Conservation (phyloP, 441 rosid genomes). For the Bocquillonia castaneifolia region DNA sequence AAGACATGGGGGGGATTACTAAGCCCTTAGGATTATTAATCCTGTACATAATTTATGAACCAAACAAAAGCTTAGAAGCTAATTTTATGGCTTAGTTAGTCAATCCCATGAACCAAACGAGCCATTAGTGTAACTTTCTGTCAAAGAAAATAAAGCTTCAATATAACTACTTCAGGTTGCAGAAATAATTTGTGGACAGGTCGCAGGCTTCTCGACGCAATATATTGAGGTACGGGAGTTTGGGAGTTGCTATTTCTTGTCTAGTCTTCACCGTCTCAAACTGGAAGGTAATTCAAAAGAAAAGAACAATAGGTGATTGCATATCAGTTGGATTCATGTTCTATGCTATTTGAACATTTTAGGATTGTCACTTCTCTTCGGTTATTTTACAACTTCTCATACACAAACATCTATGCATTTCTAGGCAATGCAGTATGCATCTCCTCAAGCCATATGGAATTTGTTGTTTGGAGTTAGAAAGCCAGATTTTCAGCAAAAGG, state of each 20-base stretch:
- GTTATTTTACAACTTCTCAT: constrained; percentile 1
- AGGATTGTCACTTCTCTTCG: neutral
- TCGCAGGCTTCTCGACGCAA: constrained; percentile 90
- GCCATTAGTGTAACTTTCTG: too few relatives aligned
- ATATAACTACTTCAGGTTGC: constrained; percentile 38
- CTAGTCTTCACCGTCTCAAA: constrained; percentile 51
- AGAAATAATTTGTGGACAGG: constrained; percentile 87
- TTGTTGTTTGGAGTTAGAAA: constrained; percentile 52
- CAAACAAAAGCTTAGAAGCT: too few relatives aligned
- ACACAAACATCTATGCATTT: constrained; percentile 16
- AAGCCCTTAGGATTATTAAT: too few relatives aligned
- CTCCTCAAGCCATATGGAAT: constrained; percentile 91
- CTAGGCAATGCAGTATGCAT: constrained; percentile 91
- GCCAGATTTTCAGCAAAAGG: constrained; percentile 47
- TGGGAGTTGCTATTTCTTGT: constrained; percentile 76
- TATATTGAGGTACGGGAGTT: constrained; percentile 78
- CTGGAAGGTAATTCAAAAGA: constrained; percentile 60
- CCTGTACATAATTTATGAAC: too few relatives aligned
- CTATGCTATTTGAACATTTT: neutral
- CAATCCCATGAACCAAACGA: too few relatives aligned
- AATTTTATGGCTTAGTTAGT: too few relatives aligned
- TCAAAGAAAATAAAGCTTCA: constrained; percentile 17
- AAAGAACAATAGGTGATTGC: neutral
- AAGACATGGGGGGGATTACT: too few relatives aligned
- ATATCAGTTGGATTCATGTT: neutral